Evolutionary conservation across 148 eudicot genomes (phyloP), one percentile per base, ranked within the genome.

Genomic region (Arbutus unedo): DNA sequence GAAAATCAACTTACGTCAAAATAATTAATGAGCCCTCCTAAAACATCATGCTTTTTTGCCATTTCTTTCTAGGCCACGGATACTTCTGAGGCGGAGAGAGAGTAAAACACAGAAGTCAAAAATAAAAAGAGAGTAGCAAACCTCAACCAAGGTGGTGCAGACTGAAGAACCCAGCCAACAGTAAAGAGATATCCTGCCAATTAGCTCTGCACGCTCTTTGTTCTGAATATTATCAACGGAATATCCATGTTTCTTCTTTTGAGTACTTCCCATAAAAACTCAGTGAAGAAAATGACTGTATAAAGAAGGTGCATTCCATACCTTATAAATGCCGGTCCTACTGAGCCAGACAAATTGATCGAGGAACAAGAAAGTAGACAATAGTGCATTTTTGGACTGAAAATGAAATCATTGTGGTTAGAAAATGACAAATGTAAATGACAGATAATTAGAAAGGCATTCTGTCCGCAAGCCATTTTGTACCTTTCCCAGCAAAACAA

Each of bases 341-440:
- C 93, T 93, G 54, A 97, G 98, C 98, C 98, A 97, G 79, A 97
- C 98, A 84, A 97, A 87, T 94, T 97, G 98, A 84, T 97, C 99
- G 43, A 97, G 97, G 86, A 97, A 93, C 91, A 97, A 88, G 90
- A 94, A 97, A 72, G 98, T 93, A n/a, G 98, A 97, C 83, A 97
- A 54, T 59, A 97, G 88, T 0, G 98, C 99, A 89, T 97, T 97
- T 87, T 94, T 97, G 43, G 98, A 90, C 99, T 97, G 96, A 10
- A 81, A 80, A 70, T 14, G 71, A 56, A 85, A 82, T 76, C 50
- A 81, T 21, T 6, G 66, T 41, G 56, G 74, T 84, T 8, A 87
- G 81, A 53, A 4, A 68, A 21, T 38, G 45, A 8, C 16, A n/a
- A 49, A 19, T 49, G 31, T 16, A 78, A 54, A 62, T 0, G 14